phyloP scores from a whole-genome alignment of 2,329 filamentous ascomycete genomes.

The Biscogniauxia marginata region DNA sequence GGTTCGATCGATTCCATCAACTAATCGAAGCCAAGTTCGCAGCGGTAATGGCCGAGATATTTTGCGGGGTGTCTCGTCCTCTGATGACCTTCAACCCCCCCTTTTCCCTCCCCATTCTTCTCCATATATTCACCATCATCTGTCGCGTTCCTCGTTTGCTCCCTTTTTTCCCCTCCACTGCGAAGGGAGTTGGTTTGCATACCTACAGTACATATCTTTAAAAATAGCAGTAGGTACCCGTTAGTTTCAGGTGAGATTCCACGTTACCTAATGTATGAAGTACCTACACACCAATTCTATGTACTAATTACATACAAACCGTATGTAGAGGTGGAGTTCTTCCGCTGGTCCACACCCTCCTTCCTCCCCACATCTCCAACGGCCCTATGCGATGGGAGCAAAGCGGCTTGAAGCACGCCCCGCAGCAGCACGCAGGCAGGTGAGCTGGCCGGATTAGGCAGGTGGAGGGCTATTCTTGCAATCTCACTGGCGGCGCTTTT shows the following conservation, averaged over 20 bases:
- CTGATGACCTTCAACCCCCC: background rate
- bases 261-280: too few species aligned
- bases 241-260: too few species aligned
- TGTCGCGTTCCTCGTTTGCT: background rate
- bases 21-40: background rate
- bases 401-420: background rate
- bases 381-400: background rate
- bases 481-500: conserved; percentile 14
- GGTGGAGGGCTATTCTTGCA: conserved; percentile 15
- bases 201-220: too few species aligned
- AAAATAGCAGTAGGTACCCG: too few species aligned
- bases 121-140: background rate
- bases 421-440: conserved; percentile 5
- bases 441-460: conserved; percentile 14
- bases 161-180: background rate
- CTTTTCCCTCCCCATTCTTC: background rate
- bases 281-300: too few species aligned
- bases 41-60: background rate
- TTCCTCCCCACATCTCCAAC: conserved; percentile 1
- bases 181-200: too few species aligned
- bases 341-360: background rate
- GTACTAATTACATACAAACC: too few species aligned
- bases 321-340: background rate
- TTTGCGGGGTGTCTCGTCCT: background rate
- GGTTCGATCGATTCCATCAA: background rate